Evolutionary conservation across 805 yeast species (phyloP).

Genomic region (Candida cerambycidarum): DNA sequence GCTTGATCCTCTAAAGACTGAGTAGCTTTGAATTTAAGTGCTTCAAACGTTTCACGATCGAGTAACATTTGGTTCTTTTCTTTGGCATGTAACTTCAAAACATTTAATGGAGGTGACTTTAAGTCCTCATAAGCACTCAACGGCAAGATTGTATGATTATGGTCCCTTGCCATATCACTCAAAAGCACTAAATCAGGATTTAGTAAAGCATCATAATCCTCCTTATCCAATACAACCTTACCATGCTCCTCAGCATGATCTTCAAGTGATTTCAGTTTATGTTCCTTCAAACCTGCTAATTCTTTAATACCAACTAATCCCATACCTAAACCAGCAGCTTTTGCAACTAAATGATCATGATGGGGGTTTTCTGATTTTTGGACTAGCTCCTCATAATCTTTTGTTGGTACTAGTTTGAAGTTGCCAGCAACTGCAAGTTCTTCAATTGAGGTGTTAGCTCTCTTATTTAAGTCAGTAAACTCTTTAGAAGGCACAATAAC

Average conservation of each 20-base stretch:
- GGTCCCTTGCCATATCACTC: slow-evolving; percentile 15
- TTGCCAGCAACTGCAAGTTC: slow-evolving; percentile 7
- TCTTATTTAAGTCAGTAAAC: slow-evolving; percentile 9
- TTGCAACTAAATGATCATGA: slow-evolving; percentile 10
- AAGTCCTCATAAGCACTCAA: slow-evolving; percentile 1
- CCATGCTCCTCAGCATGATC: slow-evolving; percentile 13
- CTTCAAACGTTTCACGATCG: background rate
- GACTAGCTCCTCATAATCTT: slow-evolving; percentile 22
- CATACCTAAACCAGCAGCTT: slow-evolving; percentile 15
- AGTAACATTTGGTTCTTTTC: slow-evolving; percentile 11
- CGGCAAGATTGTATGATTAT: slow-evolving; percentile 16
- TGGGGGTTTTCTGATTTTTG: slow-evolving; percentile 12
- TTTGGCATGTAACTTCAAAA: slow-evolving; percentile 13
- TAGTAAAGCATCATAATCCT: slow-evolving; percentile 15
- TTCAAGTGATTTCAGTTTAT: slow-evolving; percentile 12
- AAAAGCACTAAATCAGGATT: slow-evolving; percentile 21
- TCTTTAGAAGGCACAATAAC: slow-evolving; percentile 19
- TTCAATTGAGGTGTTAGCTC: slow-evolving; percentile 16
- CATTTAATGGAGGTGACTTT: slow-evolving; percentile 12
- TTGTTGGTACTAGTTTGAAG: slow-evolving; percentile 15
- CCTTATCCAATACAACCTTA: slow-evolving; percentile 16
- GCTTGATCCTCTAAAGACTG: slow-evolving; percentile 12
- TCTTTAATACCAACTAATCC: slow-evolving; percentile 12
- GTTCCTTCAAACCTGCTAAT: slow-evolving; percentile 8
- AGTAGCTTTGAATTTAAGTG: slow-evolving; percentile 1